Evolutionary conservation across 148 eudicot genomes (phyloP).

Genomic region (Beta vulgaris): DNA sequence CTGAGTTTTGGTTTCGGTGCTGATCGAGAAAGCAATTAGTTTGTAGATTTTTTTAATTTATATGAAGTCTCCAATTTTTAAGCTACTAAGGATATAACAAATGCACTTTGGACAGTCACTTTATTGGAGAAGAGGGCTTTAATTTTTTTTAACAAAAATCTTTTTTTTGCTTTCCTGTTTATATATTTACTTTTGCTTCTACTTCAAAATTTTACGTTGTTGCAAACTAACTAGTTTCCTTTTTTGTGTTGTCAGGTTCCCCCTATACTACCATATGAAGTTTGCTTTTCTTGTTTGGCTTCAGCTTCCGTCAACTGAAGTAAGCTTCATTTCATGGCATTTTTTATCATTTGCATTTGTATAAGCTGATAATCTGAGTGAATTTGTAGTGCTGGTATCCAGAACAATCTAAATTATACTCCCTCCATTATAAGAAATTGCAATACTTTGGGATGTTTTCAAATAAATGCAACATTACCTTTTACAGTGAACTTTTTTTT

Average conservation of each 20-base stretch:
- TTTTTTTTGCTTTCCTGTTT: not conserved
- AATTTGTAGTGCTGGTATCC: not conserved
- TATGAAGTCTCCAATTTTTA: not conserved
- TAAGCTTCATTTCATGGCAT: conserved; percentile 34
- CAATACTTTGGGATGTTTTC: too few species aligned
- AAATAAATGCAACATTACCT: too few species aligned
- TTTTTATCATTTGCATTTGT: not conserved
- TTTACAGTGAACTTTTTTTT: too few species aligned
- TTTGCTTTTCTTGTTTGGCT: conserved; percentile 99
- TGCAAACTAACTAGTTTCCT: conserved; percentile 20
- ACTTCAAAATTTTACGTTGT: not conserved
- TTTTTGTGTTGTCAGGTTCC: conserved; percentile 53
- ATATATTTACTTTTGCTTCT: not conserved
- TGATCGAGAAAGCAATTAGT: too few species aligned
- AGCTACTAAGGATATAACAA: not conserved
- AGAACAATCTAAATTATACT: too few species aligned
- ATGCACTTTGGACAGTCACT: not conserved
- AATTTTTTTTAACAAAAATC: not conserved
- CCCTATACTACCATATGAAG: conserved; percentile 87
- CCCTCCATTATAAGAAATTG: too few species aligned
- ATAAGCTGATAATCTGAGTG: not conserved
- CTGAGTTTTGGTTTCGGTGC: too few species aligned
- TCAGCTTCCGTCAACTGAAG: conserved; percentile 81
- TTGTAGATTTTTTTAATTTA: not conserved
- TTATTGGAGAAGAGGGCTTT: not conserved